Evolutionary conservation across 2,329 filamentous ascomycete genomes (phyloP).

Genomic region (Plectosphaerella cucumerina): DNA sequence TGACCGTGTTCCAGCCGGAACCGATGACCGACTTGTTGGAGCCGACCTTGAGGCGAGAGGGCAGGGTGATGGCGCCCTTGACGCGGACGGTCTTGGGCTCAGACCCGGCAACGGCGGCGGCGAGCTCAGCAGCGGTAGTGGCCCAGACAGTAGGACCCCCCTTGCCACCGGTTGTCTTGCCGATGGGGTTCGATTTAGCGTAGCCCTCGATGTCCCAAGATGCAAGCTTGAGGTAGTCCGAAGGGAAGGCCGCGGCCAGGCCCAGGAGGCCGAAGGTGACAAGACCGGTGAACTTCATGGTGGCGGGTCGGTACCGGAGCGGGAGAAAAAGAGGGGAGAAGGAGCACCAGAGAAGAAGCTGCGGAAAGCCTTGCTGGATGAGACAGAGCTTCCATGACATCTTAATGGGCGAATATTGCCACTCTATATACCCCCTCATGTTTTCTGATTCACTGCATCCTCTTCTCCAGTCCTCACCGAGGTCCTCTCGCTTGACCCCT

Average conservation of each 20-base stretch:
- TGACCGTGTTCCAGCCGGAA: constrained; percentile 25
- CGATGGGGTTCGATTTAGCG: constrained; percentile 28
- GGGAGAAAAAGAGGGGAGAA: not conserved
- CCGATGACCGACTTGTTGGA: constrained; percentile 41
- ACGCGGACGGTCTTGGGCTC: constrained; percentile 37
- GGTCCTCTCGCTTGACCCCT: no score
- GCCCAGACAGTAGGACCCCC: constrained; percentile 44
- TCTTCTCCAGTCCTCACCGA: no score
- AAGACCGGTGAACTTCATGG: constrained; percentile 9
- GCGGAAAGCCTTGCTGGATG: no score
- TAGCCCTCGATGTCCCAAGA: constrained; percentile 18
- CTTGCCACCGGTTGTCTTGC: constrained; percentile 31
- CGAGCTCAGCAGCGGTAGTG: constrained; percentile 35
- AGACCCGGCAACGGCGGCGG: constrained; percentile 36
- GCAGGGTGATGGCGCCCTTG: constrained; percentile 33
- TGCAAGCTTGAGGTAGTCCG: constrained; percentile 18
- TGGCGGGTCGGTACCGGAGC: not conserved
- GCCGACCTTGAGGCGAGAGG: constrained; percentile 35
- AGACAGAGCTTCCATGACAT: no score
- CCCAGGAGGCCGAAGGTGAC: constrained; percentile 4
- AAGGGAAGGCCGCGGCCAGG: constrained; percentile 4
- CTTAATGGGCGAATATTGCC: no score
- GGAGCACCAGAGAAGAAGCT: no score
- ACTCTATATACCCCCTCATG: not conserved
- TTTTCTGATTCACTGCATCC: no score